Percentiles rank a stretch among this genome's conserved stretches.
Conservation (phyloP, 257 asterid species). For the Sherardia arvensis region DNA sequence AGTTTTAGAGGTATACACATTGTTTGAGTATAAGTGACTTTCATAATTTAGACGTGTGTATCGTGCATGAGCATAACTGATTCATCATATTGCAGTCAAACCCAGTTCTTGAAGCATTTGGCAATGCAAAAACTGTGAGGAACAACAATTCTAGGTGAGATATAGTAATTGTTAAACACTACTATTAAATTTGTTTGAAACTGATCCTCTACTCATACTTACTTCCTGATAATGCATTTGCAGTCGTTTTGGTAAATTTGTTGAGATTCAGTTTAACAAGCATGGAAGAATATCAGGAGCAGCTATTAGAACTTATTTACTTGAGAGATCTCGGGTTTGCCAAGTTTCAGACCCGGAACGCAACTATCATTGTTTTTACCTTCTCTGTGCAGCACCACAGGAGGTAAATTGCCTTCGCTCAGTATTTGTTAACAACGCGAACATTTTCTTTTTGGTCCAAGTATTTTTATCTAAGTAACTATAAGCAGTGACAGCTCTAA, state of each 20-base stretch:
- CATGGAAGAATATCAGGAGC: conserved; percentile 96
- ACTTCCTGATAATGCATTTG: conserved; percentile 16
- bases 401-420: conserved; percentile 42
- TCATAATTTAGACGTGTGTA: background rate
- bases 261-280: conserved; percentile 92
- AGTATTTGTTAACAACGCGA: conserved; percentile 6
- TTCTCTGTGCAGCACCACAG: conserved; percentile 93
- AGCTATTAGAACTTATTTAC: conserved; percentile 93
- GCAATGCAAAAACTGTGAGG: conserved; percentile 98
- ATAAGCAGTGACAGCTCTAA: conserved; percentile 17
- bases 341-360: conserved; percentile 96
- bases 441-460: background rate
- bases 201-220: background rate
- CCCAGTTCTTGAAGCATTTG: conserved; percentile 98
- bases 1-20: conserved; percentile 77
- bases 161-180: background rate
- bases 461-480: background rate
- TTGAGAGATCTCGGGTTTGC: conserved; percentile 98
- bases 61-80: conserved; percentile 8
- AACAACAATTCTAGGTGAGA: conserved; percentile 92
- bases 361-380: conserved; percentile 92
- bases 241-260: conserved; percentile 98
- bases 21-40: background rate
- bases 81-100: conserved; percentile 62
- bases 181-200: background rate